These are phyloP conservation scores for Fusarium sp. DNA, from an alignment of 2,329 filamentous ascomycete species.

Conservation along the genomic window DNA sequence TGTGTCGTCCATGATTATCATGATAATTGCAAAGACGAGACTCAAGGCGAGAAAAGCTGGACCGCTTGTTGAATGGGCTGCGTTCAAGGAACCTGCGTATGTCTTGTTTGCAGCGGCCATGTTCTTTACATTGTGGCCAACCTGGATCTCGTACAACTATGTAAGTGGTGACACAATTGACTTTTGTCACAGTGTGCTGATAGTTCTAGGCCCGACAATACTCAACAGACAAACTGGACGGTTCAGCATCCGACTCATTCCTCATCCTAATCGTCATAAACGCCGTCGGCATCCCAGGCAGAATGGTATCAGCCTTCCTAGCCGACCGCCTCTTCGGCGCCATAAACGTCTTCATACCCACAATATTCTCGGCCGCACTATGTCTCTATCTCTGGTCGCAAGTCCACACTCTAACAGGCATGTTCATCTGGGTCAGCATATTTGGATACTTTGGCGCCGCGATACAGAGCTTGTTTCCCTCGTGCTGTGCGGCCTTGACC, in stretches of 20 bases:
- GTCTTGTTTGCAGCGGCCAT: slow-evolving; percentile 48
- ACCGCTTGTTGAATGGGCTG: slow-evolving; percentile 60
- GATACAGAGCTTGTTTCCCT: slow-evolving; percentile 75
- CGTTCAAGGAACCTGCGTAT: slow-evolving; percentile 63
- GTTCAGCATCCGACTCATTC: slow-evolving; percentile 63
- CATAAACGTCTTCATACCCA: slow-evolving; percentile 65
- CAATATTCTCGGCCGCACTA: slow-evolving; percentile 59
- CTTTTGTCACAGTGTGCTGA: not conserved
- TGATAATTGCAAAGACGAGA: slow-evolving; percentile 58
- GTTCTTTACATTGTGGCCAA: slow-evolving; percentile 59
- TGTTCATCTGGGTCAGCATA: slow-evolving; percentile 69
- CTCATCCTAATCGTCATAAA: slow-evolving; percentile 70
- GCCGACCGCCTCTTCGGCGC: slow-evolving; percentile 66
- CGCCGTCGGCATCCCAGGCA: slow-evolving; percentile 65
- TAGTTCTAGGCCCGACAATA: slow-evolving; percentile 51
- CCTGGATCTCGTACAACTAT: slow-evolving; percentile 63
- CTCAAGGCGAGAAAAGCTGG: slow-evolving; percentile 61
- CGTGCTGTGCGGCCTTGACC: slow-evolving; percentile 58
- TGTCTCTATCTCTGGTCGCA: slow-evolving; percentile 64
- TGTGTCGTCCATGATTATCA: slow-evolving; percentile 52
- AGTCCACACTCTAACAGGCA: slow-evolving; percentile 50
- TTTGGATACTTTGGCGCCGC: slow-evolving; percentile 74
- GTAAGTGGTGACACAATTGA: slow-evolving; percentile 39
- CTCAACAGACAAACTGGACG: slow-evolving; percentile 54
- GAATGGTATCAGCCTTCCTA: slow-evolving; percentile 65